Conservation (phyloP, 352 stramenopile species). For the Pythium utonaiense region DNA sequence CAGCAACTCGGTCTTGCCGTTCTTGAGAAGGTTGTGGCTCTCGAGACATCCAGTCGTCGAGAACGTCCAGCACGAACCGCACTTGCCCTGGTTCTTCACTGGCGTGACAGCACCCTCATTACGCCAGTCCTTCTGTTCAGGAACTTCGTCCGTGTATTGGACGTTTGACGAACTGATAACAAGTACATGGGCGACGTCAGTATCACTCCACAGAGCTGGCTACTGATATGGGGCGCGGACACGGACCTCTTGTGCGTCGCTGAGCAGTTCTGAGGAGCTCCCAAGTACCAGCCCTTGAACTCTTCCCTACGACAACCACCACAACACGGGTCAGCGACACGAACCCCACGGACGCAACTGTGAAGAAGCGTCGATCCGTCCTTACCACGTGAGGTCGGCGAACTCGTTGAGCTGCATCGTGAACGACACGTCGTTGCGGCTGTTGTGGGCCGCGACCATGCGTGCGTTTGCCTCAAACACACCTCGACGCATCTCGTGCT, state of each 20-base stretch:
- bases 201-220: neutral
- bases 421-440: conserved; percentile 38
- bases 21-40: conserved; percentile 94
- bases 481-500: conserved; percentile 45
- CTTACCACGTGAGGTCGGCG: conserved; percentile 65
- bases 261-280: conserved; percentile 67
- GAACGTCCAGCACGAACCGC: conserved; percentile 99
- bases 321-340: neutral
- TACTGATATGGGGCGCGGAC: too few relatives aligned
- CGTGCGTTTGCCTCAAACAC: conserved; percentile 64
- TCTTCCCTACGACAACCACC: conserved; percentile 40
- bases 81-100: conserved; percentile 98
- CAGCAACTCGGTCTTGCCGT: conserved; percentile 88
- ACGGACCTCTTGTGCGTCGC: conserved; percentile 40
- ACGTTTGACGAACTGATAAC: conserved; percentile 7
- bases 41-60: conserved; percentile 97
- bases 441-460: conserved; percentile 64
- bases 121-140: conserved; percentile 93
- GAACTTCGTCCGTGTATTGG: conserved; percentile 48
- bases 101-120: conserved; percentile 90
- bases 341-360: neutral
- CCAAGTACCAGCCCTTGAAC: conserved; percentile 70
- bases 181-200: neutral
- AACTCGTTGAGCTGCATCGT: conserved; percentile 78
- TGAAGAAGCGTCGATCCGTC: neutral